Conservation (phyloP, 2,329 filamentous ascomycete species). For the Pestalotiopsis sp. region DNA sequence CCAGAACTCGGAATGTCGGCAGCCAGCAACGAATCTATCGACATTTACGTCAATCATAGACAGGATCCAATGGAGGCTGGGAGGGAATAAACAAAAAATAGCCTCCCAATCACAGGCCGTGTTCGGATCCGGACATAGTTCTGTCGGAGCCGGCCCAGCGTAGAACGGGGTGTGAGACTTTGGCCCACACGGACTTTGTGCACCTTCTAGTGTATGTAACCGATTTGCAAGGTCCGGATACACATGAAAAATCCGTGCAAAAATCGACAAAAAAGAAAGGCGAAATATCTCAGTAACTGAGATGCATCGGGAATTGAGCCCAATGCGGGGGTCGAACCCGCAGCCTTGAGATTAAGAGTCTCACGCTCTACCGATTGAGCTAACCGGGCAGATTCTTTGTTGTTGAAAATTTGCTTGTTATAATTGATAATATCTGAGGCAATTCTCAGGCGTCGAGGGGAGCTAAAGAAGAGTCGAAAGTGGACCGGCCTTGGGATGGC, state of each 20-base stretch:
- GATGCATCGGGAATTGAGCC: slow-evolving; percentile 44
- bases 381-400: slow-evolving; percentile 45
- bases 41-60: background rate
- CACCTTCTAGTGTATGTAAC: no score
- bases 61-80: background rate
- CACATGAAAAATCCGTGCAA: no score
- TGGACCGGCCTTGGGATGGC: background rate
- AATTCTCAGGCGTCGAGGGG: background rate
- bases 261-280: no score
- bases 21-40: background rate
- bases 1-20: background rate
- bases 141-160: no score
- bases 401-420: no score
- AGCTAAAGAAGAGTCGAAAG: background rate
- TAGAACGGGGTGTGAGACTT: no score
- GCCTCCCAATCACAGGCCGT: background rate
- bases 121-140: no score
- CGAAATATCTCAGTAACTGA: background rate
- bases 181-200: no score
- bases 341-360: slow-evolving; percentile 56
- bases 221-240: no score
- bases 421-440: no score
- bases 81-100: background rate
- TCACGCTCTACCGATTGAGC: slow-evolving; percentile 73
- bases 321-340: slow-evolving; percentile 50